These are phyloP conservation scores for Fraxinus baroniana DNA, from an alignment of 305 asterid genomes.

Conservation along the genomic window DNA sequence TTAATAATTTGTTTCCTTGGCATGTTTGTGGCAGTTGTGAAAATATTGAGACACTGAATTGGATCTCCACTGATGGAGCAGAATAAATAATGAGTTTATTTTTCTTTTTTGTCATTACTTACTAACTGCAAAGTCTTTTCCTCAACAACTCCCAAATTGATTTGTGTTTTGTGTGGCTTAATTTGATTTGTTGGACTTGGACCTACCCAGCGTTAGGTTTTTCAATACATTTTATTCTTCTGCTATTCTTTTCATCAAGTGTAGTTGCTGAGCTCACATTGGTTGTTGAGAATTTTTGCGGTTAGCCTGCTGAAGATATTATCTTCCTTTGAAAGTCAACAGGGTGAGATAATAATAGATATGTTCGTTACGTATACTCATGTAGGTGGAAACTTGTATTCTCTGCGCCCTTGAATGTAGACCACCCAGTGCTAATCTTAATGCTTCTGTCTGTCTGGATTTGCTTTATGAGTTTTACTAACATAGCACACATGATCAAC, in stretches of 20 bases:
- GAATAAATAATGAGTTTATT: background rate
- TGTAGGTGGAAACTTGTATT: background rate
- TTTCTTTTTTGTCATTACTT: background rate
- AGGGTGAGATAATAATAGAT: background rate
- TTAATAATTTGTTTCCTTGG: constrained; percentile 1
- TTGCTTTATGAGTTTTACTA: background rate
- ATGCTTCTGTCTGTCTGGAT: background rate
- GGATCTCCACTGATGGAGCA: background rate
- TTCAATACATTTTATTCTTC: background rate
- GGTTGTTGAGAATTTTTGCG: background rate
- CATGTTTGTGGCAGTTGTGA: constrained; percentile 1
- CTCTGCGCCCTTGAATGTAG: background rate
- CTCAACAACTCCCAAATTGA: background rate
- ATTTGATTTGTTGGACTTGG: background rate
- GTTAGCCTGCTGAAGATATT: background rate
- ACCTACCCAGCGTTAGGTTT: background rate
- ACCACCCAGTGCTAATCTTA: background rate
- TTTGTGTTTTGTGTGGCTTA: background rate
- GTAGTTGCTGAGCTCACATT: background rate
- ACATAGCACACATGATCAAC: background rate
- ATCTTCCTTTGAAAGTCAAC: background rate
- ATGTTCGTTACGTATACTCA: background rate
- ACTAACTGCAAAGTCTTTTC: background rate
- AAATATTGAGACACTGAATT: background rate
- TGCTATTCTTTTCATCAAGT: background rate